Percentiles rank a stretch among this genome's conserved stretches.
Evolutionary conservation across 257 asterid genomes (phyloP).

Genomic region (Fraxinus excelsior): DNA sequence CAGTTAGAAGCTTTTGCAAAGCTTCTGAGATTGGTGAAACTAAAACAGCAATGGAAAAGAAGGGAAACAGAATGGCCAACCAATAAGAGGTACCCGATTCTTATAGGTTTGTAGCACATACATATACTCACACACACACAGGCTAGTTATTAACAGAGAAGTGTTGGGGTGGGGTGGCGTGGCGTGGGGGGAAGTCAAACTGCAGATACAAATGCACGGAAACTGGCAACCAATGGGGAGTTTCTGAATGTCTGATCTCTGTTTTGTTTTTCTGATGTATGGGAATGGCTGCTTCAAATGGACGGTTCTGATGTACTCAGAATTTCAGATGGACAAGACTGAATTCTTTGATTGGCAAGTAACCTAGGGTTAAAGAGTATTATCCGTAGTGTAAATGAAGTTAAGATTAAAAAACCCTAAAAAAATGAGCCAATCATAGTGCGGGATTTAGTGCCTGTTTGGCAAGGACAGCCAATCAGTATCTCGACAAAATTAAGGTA

Average conservation of each 20-base stretch:
- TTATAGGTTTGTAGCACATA: constrained; percentile 10
- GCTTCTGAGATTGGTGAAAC: constrained; percentile 40
- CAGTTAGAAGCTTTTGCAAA: constrained; percentile 38
- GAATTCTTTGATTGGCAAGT: constrained; percentile 17
- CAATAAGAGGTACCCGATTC: constrained; percentile 33
- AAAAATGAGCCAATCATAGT: constrained; percentile 49
- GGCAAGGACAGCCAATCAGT: constrained; percentile 73
- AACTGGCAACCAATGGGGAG: constrained; percentile 55
- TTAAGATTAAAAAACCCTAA: constrained; percentile 24
- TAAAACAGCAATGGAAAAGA: constrained; percentile 43
- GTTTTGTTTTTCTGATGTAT: constrained; percentile 23
- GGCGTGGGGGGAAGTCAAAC: neutral
- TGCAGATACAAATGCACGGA: constrained; percentile 17
- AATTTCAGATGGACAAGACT: constrained; percentile 24
- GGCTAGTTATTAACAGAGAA: constrained; percentile 5
- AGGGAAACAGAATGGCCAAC: constrained; percentile 33
- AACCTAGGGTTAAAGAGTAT: constrained; percentile 45
- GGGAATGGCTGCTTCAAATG: constrained; percentile 27
- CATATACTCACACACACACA: constrained; percentile 16
- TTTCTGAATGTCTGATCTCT: constrained; percentile 37
- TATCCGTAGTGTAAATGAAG: constrained; percentile 33
- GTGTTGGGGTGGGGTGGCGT: no score
- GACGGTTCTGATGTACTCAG: constrained; percentile 32
- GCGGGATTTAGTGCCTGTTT: constrained; percentile 50
- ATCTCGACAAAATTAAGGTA: constrained; percentile 89